Base-by-base conservation (phyloP, 495 filamentous ascomycete genomes). In the Pseudoneurospora amorphoporcata region DNA sequence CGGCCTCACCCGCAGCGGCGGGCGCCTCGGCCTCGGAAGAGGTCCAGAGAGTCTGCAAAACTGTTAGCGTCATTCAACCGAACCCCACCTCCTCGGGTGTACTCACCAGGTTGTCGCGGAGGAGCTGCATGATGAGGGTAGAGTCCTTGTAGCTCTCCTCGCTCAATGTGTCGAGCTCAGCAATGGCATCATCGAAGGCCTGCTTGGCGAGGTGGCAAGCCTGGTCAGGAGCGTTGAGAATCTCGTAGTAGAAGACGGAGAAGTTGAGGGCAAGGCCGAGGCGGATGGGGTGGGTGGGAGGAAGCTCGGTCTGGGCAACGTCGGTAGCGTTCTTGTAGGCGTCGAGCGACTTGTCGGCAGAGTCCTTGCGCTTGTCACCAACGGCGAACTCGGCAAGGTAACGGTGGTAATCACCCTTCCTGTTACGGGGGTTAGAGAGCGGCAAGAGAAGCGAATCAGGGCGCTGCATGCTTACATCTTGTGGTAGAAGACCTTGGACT, bases 121-220 rank as follows among this genome's bases (percentile, higher is more conserved):
- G 90, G 73, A 99, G 92, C 86, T 99, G 95, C 95, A 99, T 99
- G 87, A 99, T 99, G 75, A 99, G 90, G 70, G 95, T 99, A 53
- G 95, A 98, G 86, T 99, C 95, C 90, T 98, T 98, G 92, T 99
- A 99, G 90, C 94, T 97, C 89, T 99, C 95, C 89, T 99, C 95
- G 83, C 92, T 97, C 72, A 99, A 86, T 79, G 95, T 98, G 82
- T 99, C 95, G 72, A 99, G 92, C 87, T 99, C 95, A 97, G 84
- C 53, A 87, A 99, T 99, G 75, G 95, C 95, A 85, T 99, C 95
- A 82, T 99, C 95, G 78, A 99, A 99, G 38, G 96, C 95, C 84
- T 98, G 94, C 91, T 99, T 99, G 83, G 95, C 95, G 74, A 99
- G 92, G 82, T 98, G 95, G 90, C 95, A 98, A 77, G 95, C 95